Percentiles rank a stretch among this genome's conserved stretches.
Evolutionary conservation across 495 filamentous ascomycete genomes (phyloP).

Genomic region (Rhypophila decipiens): DNA sequence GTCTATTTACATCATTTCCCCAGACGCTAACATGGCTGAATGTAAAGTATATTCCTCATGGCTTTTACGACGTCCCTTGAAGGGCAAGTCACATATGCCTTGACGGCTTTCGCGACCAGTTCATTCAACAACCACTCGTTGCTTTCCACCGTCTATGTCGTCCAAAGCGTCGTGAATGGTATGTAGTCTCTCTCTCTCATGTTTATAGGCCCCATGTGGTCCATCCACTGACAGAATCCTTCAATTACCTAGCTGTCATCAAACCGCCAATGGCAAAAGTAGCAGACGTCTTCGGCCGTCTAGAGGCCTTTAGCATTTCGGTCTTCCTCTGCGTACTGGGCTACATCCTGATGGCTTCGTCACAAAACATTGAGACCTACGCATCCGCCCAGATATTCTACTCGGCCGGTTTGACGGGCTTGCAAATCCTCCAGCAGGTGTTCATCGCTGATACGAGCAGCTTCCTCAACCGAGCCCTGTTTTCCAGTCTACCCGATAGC

Average conservation of each 20-base stretch:
- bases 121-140: slow-evolving; percentile 54
- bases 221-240: too few species aligned
- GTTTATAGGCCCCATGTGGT: too few species aligned
- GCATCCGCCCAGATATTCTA: slow-evolving; percentile 45
- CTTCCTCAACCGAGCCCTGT: slow-evolving; percentile 55
- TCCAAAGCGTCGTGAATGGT: slow-evolving; percentile 47
- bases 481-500: slow-evolving; percentile 52
- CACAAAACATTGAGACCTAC: slow-evolving; percentile 31
- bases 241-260: slow-evolving; percentile 33
- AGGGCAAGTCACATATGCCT: slow-evolving; percentile 37
- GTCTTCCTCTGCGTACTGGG: slow-evolving; percentile 30
- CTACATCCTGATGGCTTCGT: slow-evolving; percentile 34
- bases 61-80: slow-evolving; percentile 42
- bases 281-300: slow-evolving; percentile 37
- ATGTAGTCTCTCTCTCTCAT: neutral
- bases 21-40: slow-evolving; percentile 1
- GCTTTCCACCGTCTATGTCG: slow-evolving; percentile 50
- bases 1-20: neutral
- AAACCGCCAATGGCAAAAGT: slow-evolving; percentile 40
- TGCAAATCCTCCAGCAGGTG: slow-evolving; percentile 53
- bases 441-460: slow-evolving; percentile 62
- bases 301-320: slow-evolving; percentile 32
- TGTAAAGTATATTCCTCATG: slow-evolving; percentile 32
- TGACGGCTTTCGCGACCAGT: slow-evolving; percentile 44
- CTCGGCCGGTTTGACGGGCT: slow-evolving; percentile 40